Conservation (phyloP, 31 red algal genomes). For the Asparagopsis taxiformis region DNA sequence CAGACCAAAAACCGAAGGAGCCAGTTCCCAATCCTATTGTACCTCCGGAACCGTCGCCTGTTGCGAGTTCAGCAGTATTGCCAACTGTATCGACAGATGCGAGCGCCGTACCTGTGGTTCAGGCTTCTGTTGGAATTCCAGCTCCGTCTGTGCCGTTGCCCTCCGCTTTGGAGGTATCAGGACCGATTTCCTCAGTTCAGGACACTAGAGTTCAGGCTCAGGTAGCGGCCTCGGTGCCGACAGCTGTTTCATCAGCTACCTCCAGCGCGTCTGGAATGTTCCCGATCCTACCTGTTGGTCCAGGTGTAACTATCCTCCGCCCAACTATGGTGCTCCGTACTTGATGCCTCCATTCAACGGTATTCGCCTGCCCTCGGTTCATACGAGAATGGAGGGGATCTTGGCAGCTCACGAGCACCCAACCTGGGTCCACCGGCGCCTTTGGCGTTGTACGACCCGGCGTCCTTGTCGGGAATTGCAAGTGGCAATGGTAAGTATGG, state of each 20-base stretch:
- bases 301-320: slow-evolving; percentile 41
- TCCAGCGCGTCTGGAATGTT: slow-evolving; percentile 59
- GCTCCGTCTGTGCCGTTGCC: neutral
- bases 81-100: slow-evolving; percentile 9
- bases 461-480: slow-evolving; percentile 40
- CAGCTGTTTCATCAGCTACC: slow-evolving; percentile 16
- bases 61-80: slow-evolving; percentile 12
- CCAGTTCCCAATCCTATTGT: slow-evolving; percentile 15
- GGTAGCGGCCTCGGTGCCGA: slow-evolving; percentile 4
- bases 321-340: slow-evolving; percentile 56
- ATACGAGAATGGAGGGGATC: slow-evolving; percentile 49
- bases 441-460: slow-evolving; percentile 53
- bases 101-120: slow-evolving; percentile 12
- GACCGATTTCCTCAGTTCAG: neutral
- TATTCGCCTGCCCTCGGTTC: slow-evolving; percentile 48
- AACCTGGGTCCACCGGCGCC: slow-evolving; percentile 64
- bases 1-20: slow-evolving; percentile 36
- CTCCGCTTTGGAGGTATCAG: neutral
- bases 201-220: neutral
- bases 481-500: slow-evolving; percentile 56
- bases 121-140: slow-evolving; percentile 12
- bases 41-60: slow-evolving; percentile 5
- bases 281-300: slow-evolving; percentile 50
- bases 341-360: slow-evolving; percentile 53
- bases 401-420: slow-evolving; percentile 54